Evolutionary conservation across 805 yeast genomes (phyloP).

Genomic region (Candida schatavii): DNA sequence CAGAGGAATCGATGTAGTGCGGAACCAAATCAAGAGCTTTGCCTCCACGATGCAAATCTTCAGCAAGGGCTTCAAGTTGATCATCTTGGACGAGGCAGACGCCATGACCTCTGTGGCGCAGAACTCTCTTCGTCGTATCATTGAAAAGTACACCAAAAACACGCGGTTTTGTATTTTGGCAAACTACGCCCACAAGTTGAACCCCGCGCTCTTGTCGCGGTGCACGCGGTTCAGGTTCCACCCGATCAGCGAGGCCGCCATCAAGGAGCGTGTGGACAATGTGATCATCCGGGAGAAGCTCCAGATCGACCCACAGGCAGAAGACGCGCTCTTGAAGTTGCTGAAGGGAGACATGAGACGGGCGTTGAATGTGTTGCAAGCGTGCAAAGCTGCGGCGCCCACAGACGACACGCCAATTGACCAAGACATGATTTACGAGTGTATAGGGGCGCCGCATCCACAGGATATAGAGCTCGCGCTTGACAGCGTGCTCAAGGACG

Average conservation of each 20-base stretch:
- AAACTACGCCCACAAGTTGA: conserved; percentile 90
- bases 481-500: conserved; percentile 77
- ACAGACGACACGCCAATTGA: conserved; percentile 54
- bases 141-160: conserved; percentile 90
- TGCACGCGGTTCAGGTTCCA: conserved; percentile 94
- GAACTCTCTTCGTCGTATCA: conserved; percentile 76
- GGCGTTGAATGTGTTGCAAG: conserved; percentile 89
- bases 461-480: conserved; percentile 73
- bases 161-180: conserved; percentile 96
- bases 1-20: conserved; percentile 96
- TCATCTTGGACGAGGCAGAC: conserved; percentile 94
- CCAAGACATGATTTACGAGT: conserved; percentile 79
- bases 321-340: conserved; percentile 61
- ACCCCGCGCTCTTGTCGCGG: conserved; percentile 91
- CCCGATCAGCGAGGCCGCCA: conserved; percentile 70
- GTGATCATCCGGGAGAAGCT: conserved; percentile 72
- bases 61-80: conserved; percentile 77
- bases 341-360: conserved; percentile 97
- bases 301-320: conserved; percentile 56
- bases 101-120: conserved; percentile 90
- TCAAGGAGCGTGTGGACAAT: conserved; percentile 60
- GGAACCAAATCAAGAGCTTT: conserved; percentile 94
- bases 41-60: conserved; percentile 96
- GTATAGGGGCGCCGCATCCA: conserved; percentile 95
- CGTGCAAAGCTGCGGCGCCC: conserved; percentile 73